Percentiles rank a stretch among this genome's conserved stretches.
Evolutionary conservation across 164 flowering plant genomes (phyloP).

Genomic region (Sedum album): DNA sequence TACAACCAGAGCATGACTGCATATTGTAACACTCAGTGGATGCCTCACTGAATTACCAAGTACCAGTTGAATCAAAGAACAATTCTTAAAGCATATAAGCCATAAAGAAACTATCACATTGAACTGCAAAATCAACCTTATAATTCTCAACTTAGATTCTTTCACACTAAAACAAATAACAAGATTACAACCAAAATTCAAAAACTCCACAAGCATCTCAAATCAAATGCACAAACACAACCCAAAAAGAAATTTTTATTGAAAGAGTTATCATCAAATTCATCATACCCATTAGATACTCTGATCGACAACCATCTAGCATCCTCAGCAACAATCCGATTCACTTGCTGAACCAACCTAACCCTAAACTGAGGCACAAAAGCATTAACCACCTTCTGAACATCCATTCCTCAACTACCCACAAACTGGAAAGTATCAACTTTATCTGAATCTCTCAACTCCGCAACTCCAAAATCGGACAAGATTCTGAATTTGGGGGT

Average conservation of each 20-base stretch:
- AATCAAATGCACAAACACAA: not conserved
- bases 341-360: not conserved
- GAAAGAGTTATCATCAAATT: not conserved
- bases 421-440: not conserved
- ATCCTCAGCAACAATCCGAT: not conserved
- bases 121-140: not conserved
- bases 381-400: not conserved
- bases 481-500: not conserved
- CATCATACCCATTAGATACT: not conserved
- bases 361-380: conserved; percentile 6
- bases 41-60: too few species aligned
- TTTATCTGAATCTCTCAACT: not conserved
- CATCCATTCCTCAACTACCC: not conserved
- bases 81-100: not conserved
- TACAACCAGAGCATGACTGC: not conserved
- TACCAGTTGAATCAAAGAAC: too few species aligned
- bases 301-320: conserved; percentile 2
- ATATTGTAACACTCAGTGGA: too few species aligned
- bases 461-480: not conserved
- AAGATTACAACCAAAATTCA: not conserved
- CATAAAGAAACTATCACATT: not conserved
- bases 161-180: not conserved
- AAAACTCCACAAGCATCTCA: not conserved
- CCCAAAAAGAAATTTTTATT: not conserved
- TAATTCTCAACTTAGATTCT: not conserved